Evolutionary conservation across 371 early-diverging fungal species (phyloP).

Genomic region (Paramicrosporidium saccamoebae): DNA sequence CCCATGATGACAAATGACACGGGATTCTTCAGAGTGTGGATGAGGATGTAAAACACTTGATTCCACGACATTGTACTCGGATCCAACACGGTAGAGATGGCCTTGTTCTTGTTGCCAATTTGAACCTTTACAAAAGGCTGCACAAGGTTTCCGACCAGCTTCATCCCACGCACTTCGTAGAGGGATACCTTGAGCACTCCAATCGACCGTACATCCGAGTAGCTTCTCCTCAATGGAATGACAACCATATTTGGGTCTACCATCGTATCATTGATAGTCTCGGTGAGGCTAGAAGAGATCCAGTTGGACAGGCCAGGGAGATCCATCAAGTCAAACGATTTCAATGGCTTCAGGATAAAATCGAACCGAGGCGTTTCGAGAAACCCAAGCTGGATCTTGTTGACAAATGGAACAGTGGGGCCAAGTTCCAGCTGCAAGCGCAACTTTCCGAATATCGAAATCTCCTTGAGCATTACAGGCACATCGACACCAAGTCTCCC

Average conservation of each 20-base stretch:
- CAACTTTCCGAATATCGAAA: conserved; percentile 50
- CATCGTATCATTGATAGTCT: too few relatives aligned
- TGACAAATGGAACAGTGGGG: conserved; percentile 53
- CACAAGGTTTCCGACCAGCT: too few relatives aligned
- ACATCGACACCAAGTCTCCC: conserved; percentile 56
- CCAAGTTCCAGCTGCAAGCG: conserved; percentile 43
- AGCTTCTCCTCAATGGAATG: conserved; percentile 5
- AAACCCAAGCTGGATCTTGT: conserved; percentile 49
- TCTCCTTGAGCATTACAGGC: conserved; percentile 64
- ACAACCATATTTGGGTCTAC: conserved; percentile 8
- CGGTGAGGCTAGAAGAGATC: too few relatives aligned
- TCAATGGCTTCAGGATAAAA: conserved; percentile 75
- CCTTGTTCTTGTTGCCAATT: conserved; percentile 14
- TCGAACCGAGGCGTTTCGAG: conserved; percentile 60
- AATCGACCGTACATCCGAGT: conserved; percentile 14
- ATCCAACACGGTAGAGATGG: conserved; percentile 13
- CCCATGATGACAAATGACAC: conserved; percentile 35
- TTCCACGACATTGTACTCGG: conserved; percentile 46
- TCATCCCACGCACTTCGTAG: conserved; percentile 25
- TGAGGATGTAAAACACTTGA: conserved; percentile 27
- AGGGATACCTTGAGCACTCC: conserved; percentile 42
- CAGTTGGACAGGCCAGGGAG: conserved; percentile 52
- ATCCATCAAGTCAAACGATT: conserved; percentile 40
- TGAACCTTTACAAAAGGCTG: conserved; percentile 38
- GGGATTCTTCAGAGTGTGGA: conserved; percentile 20